Base-by-base conservation (phyloP, 2,329 filamentous ascomycete species). In the Huntiella bhutanensis region DNA sequence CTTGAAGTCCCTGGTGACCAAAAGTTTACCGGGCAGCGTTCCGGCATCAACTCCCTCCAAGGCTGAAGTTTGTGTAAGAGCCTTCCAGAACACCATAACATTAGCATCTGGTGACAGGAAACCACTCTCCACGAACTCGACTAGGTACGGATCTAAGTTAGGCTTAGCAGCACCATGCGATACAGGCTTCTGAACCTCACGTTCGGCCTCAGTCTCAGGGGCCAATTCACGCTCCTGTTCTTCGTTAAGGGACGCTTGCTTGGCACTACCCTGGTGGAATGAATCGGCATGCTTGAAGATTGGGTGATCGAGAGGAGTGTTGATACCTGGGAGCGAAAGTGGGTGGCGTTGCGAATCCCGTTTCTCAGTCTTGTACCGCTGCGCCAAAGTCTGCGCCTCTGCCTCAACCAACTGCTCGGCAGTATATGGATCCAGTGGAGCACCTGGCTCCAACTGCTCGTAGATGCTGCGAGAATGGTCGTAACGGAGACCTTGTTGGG, bases 151-250 rank as follows among this genome's bases (percentile, higher is more conserved):
- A 44, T 34, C 19, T 15, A 43, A 16, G 12, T 7, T 2, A 38
- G 79, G 71, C 0, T 5, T 1, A 0, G 51, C 54, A 0, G 75
- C 63, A 0, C 53, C 34, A 1, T 62, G 61, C 0, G 57, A 48
- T 0, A 56, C 53, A 0, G 74, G 70, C 1, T 60, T 62, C 51
- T 80, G 62, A 1, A 73, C 52, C 42, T 80, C 60, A 1, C 66
- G 60, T 53, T 83, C 73, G 17, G 69, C 59, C 52, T 83, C 73
- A 1, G 72, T 66, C 50, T 85, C 78, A 0, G 74, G 75, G 0
- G 73, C 64, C 0, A 84, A 60, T 51, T 83, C 80, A 0, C 78
- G 65, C 54, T 84, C 79, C 51, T 83, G 76, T 48, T 84, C 80
- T 53, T 82, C 76, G 2, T 71, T 60, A 0, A 81, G 57, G 0